These are phyloP conservation scores for Sphaerulina vaccinii DNA, from an alignment of 2,329 filamentous ascomycete species.

Conservation along the genomic window DNA sequence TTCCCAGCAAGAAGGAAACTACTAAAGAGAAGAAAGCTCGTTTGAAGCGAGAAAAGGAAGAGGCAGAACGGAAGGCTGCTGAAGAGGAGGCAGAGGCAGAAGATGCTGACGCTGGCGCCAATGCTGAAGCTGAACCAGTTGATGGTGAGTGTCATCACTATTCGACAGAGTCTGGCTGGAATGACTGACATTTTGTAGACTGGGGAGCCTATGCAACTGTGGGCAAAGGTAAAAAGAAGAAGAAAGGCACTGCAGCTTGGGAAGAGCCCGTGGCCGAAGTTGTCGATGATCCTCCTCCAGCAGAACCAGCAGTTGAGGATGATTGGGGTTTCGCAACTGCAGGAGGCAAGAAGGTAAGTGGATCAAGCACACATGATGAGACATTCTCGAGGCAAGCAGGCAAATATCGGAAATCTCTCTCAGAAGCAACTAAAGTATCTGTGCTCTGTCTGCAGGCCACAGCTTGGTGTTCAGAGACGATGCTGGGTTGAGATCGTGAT, in stretches of 20 bases:
- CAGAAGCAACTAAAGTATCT: too few relatives aligned
- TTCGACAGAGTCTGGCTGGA: background rate
- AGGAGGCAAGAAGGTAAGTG: constrained; percentile 43
- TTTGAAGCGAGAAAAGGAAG: constrained; percentile 35
- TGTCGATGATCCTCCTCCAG: constrained; percentile 4
- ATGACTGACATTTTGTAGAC: constrained; percentile 21
- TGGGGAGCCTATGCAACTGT: constrained; percentile 41
- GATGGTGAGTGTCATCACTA: constrained; percentile 20
- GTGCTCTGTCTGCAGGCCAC: too few relatives aligned
- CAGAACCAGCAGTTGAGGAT: constrained; percentile 26
- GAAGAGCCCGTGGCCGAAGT: constrained; percentile 6
- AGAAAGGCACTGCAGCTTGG: constrained; percentile 23
- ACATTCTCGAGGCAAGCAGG: constrained; percentile 5
- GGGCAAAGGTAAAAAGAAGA: constrained; percentile 39
- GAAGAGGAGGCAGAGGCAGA: constrained; percentile 36
- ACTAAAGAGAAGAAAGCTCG: constrained; percentile 32
- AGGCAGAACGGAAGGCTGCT: constrained; percentile 40
- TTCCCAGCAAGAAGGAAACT: constrained; percentile 42
- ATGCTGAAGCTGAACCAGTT: constrained; percentile 30
- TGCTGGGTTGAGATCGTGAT: too few relatives aligned
- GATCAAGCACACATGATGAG: background rate
- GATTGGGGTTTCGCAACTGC: constrained; percentile 33
- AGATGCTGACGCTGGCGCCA: constrained; percentile 29
- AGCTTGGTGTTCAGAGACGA: too few relatives aligned
- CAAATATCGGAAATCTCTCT: too few relatives aligned